A percentile compares a stretch with the other conserved stretches of the same genome.
Evolutionary conservation across 768 basidiomycete genomes (phyloP).

Genomic region (Kwoniella sp.): DNA sequence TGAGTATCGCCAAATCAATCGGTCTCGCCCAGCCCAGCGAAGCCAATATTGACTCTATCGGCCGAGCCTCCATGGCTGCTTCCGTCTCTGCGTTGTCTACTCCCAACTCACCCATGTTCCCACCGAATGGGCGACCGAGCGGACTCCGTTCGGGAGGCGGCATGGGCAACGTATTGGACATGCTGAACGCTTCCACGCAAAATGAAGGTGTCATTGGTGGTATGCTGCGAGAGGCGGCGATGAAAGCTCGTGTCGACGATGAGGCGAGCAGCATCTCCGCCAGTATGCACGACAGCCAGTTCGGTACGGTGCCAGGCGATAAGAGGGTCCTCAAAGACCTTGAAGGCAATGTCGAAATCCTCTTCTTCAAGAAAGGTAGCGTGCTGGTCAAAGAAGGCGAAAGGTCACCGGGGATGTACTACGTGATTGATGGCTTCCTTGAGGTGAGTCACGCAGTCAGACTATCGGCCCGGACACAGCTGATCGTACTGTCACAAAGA

Average conservation of each 20-base stretch:
- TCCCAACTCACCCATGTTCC: conserved; percentile 55
- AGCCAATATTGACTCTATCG: conserved; percentile 26
- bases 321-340: conserved; percentile 71
- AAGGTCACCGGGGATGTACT: conserved; percentile 86
- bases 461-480: too few relatives aligned
- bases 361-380: conserved; percentile 86
- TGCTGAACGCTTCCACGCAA: conserved; percentile 49
- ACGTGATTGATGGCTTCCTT: conserved; percentile 92
- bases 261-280: conserved; percentile 44
- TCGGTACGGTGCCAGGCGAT: conserved; percentile 43
- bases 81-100: conserved; percentile 52
- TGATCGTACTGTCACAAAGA: conserved; percentile 7
- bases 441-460: conserved; percentile 66
- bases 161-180: conserved; percentile 52
- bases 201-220: conserved; percentile 46
- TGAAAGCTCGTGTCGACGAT: conserved; percentile 26
- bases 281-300: conserved; percentile 40
- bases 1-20: conserved; percentile 95
- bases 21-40: conserved; percentile 82
- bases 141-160: conserved; percentile 2
- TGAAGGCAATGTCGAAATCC: conserved; percentile 94
- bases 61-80: conserved; percentile 34
- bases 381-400: conserved; percentile 87
- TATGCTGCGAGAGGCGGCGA: conserved; percentile 49
- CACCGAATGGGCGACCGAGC: conserved; percentile 25